phyloP scores from a whole-genome alignment of 805 yeast genomes.

The Starmerella davenportii region DNA sequence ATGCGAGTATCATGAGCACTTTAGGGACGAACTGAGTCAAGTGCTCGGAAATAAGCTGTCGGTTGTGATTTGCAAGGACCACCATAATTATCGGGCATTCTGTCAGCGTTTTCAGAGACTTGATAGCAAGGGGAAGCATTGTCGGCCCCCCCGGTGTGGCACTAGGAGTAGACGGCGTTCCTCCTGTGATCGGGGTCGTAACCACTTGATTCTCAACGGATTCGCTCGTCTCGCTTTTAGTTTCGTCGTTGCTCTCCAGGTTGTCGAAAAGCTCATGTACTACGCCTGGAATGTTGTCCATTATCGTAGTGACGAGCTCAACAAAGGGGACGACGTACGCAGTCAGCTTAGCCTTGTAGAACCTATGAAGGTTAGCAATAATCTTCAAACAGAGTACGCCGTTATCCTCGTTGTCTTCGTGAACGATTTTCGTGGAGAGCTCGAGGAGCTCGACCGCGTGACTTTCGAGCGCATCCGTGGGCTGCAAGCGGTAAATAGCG shows the following conservation, averaged over 20 bases:
- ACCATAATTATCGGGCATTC: conserved; percentile 98
- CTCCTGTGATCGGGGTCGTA: not conserved
- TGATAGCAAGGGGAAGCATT: conserved; percentile 42
- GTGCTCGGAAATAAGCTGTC: conserved; percentile 50
- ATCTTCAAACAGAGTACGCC: conserved; percentile 83
- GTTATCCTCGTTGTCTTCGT: conserved; percentile 81
- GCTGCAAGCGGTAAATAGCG: conserved; percentile 59
- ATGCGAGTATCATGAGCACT: conserved; percentile 50
- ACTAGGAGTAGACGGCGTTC: not conserved
- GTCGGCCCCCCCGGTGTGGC: not conserved
- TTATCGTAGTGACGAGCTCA: conserved; percentile 54
- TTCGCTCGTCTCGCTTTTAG: not conserved
- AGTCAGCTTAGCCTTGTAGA: conserved; percentile 48
- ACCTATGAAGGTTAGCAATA: conserved; percentile 66
- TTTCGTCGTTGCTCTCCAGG: conserved; percentile 1
- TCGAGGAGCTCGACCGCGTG: conserved; percentile 45
- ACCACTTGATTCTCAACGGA: not conserved
- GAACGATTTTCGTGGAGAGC: conserved; percentile 39
- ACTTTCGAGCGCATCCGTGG: conserved; percentile 65
- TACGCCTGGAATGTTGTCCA: conserved; percentile 59
- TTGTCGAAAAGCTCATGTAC: conserved; percentile 49
- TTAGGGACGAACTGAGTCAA: conserved; percentile 66
- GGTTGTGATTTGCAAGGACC: conserved; percentile 72
- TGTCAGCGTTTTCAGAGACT: conserved; percentile 75
- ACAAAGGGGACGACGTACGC: conserved; percentile 67